These are phyloP conservation scores for Arabis alpina DNA, from an alignment of 345 rosid species.

Conservation along the genomic window DNA sequence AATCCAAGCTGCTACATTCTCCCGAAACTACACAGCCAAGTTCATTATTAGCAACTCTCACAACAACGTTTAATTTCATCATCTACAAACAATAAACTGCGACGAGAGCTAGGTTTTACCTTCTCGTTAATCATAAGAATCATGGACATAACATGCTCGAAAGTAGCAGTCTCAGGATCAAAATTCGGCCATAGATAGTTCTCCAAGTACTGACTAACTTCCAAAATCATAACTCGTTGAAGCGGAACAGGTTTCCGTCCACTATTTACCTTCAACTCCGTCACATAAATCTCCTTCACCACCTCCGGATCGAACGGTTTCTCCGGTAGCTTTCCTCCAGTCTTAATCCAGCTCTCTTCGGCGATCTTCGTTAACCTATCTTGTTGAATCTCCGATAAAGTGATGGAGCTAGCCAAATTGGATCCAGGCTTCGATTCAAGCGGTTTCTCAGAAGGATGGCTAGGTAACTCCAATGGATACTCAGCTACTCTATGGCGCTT, in stretches of 20 bases:
- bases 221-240: conserved; percentile 94
- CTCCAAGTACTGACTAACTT: conserved; percentile 97
- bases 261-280: conserved; percentile 73
- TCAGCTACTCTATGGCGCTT: conserved; percentile 98
- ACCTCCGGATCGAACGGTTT: conserved; percentile 74
- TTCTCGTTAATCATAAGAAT: conserved; percentile 95
- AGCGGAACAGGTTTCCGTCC: conserved; percentile 87
- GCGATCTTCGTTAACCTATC: conserved; percentile 86
- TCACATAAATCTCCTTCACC: conserved; percentile 77
- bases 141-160: conserved; percentile 98
- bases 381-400: conserved; percentile 88
- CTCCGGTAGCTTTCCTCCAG: conserved; percentile 45
- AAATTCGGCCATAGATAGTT: conserved; percentile 95
- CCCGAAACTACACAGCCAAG: conserved; percentile 74
- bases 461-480: conserved; percentile 76
- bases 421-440: conserved; percentile 68
- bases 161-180: conserved; percentile 70
- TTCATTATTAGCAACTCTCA: background rate
- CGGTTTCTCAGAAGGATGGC: conserved; percentile 53
- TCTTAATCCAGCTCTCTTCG: conserved; percentile 73
- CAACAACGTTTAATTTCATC: background rate
- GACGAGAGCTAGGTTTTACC: conserved; percentile 44
- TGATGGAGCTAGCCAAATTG: conserved; percentile 73
- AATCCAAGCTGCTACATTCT: conserved; percentile 96
- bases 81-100: background rate